Evolutionary conservation across 495 filamentous ascomycete species (phyloP).

Genomic region (Annulohypoxylon nitens): DNA sequence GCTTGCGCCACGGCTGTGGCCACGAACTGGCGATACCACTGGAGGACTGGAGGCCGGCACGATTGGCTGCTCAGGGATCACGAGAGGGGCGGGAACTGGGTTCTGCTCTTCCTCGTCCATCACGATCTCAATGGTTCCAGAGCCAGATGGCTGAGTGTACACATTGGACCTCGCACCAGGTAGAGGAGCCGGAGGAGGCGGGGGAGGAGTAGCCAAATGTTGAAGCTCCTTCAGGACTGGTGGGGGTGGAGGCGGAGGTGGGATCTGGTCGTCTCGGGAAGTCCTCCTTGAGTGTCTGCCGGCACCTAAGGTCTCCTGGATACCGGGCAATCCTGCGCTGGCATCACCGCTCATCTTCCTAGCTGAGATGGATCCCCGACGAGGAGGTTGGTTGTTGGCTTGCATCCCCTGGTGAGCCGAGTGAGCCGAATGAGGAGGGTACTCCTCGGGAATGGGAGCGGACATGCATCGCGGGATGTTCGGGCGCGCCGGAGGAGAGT

Average conservation of each 20-base stretch:
- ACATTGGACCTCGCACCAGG: constrained; percentile 53
- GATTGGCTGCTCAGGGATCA: constrained; percentile 34
- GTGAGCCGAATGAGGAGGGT: constrained; percentile 59
- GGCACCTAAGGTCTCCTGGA: constrained; percentile 75
- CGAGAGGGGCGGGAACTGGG: constrained; percentile 41
- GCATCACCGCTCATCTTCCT: constrained; percentile 57
- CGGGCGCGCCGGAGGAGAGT: constrained; percentile 68
- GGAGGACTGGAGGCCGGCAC: constrained; percentile 21
- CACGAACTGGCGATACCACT: constrained; percentile 50
- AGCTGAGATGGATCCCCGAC: constrained; percentile 44
- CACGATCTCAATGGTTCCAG: constrained; percentile 79
- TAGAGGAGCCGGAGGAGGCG: constrained; percentile 74
- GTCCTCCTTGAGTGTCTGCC: constrained; percentile 52
- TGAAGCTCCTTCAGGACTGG: constrained; percentile 86
- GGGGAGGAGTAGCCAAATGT: constrained; percentile 78
- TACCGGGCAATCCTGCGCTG: constrained; percentile 54
- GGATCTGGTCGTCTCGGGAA: constrained; percentile 60
- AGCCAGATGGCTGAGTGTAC: constrained; percentile 63
- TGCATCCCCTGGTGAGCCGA: constrained; percentile 64
- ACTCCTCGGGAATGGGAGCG: constrained; percentile 74
- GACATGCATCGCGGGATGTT: constrained; percentile 77
- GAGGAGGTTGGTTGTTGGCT: constrained; percentile 60
- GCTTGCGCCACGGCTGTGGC: constrained; percentile 76
- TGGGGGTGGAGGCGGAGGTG: constrained; percentile 64
- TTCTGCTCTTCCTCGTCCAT: constrained; percentile 71